A percentile compares a stretch with the other conserved stretches of the same genome.
Conservation (phyloP, 257 asterid genomes). For the Lantana camara region DNA sequence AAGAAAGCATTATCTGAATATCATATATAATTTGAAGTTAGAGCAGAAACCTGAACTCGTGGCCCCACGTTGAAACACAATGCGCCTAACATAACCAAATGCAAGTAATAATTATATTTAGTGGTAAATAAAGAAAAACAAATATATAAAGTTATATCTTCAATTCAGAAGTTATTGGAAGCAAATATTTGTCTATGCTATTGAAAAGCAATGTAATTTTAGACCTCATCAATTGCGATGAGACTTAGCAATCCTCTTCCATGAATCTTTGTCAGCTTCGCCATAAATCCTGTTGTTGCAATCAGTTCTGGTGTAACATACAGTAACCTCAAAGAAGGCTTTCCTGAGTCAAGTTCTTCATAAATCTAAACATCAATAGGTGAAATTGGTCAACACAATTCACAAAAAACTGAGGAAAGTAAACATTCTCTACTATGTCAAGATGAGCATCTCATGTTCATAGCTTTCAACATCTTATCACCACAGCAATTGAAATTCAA, state of each 20-base stretch:
- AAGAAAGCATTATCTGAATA: neutral
- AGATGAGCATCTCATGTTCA: slow-evolving; percentile 24
- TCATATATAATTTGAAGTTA: slow-evolving; percentile 28
- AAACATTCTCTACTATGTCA: slow-evolving; percentile 23
- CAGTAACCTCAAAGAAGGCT: slow-evolving; percentile 79
- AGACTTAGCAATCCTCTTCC: slow-evolving; percentile 82
- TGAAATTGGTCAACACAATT: slow-evolving; percentile 14
- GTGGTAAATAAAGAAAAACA: slow-evolving; percentile 16
- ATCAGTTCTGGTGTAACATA: slow-evolving; percentile 95
- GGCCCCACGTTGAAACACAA: slow-evolving; percentile 98
- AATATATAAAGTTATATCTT: slow-evolving; percentile 2
- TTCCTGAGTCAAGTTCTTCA: slow-evolving; percentile 90
- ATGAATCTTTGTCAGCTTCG: slow-evolving; percentile 71
- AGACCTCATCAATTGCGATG: slow-evolving; percentile 92
- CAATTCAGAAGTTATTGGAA: slow-evolving; percentile 28
- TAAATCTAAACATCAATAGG: slow-evolving; percentile 54
- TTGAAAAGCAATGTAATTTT: slow-evolving; percentile 12
- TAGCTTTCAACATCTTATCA: slow-evolving; percentile 19
- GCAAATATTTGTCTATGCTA: slow-evolving; percentile 13
- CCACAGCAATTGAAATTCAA: slow-evolving; percentile 1
- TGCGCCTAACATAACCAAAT: slow-evolving; percentile 69
- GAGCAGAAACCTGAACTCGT: slow-evolving; percentile 81
- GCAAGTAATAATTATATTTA: slow-evolving; percentile 25
- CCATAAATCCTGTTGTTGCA: slow-evolving; percentile 83
- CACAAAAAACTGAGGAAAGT: slow-evolving; percentile 21